phyloP scores from a whole-genome alignment of 176 grass and related monocot species.

The Eremochloa ophiuroides region DNA sequence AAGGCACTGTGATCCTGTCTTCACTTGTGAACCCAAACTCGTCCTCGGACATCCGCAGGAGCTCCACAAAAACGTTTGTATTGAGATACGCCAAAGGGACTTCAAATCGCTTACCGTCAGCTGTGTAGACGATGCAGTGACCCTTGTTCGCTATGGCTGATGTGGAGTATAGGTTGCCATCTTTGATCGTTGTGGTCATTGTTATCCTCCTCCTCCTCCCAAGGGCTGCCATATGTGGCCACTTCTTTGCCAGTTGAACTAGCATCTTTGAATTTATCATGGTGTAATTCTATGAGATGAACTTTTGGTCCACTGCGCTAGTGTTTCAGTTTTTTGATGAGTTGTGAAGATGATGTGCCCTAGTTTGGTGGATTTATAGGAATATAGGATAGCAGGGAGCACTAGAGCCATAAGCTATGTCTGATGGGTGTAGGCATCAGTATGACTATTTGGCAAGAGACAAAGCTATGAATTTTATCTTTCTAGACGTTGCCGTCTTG shows the following conservation, averaged over 20 bases:
- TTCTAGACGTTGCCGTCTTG: slow-evolving; percentile 12
- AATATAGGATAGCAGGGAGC: slow-evolving; percentile 33
- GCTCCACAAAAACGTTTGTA: slow-evolving; percentile 37
- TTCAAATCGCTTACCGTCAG: slow-evolving; percentile 44
- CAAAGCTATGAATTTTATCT: slow-evolving; percentile 9
- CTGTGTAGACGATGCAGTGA: slow-evolving; percentile 41
- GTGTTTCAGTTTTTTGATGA: slow-evolving; percentile 14
- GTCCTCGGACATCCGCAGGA: slow-evolving; percentile 52
- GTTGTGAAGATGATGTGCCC: slow-evolving; percentile 22
- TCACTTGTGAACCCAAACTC: slow-evolving; percentile 49
- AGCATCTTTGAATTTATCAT: slow-evolving; percentile 44
- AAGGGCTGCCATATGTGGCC: slow-evolving; percentile 33
- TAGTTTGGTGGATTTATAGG: slow-evolving; percentile 33
- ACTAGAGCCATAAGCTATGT: background rate
- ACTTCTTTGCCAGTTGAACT: slow-evolving; percentile 40
- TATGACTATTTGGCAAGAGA: slow-evolving; percentile 26
- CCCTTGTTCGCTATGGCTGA: slow-evolving; percentile 37
- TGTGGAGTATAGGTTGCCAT: background rate
- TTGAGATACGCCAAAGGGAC: slow-evolving; percentile 48
- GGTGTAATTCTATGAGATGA: slow-evolving; percentile 6
- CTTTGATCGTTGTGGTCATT: background rate
- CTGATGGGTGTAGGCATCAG: slow-evolving; percentile 16
- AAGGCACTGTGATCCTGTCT: slow-evolving; percentile 54
- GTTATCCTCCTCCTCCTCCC: slow-evolving; percentile 30
- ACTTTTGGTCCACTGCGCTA: slow-evolving; percentile 15